A percentile compares a stretch with the other conserved stretches of the same genome.
phyloP scores from a whole-genome alignment of 2,329 filamentous ascomycete genomes.

The Cryphonectria radicalis region DNA sequence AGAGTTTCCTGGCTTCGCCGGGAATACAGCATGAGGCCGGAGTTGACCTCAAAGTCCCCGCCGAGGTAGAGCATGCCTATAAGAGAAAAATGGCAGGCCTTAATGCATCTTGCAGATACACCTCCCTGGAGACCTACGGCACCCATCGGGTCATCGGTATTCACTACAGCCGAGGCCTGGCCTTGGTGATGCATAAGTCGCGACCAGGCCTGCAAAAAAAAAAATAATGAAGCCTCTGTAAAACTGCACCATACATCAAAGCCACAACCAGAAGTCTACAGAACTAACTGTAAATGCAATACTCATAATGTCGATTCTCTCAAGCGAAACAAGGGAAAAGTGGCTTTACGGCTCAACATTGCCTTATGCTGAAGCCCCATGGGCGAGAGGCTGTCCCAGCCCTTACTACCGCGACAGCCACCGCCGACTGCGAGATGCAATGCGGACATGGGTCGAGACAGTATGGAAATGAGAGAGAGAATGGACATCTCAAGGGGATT shows the following conservation, averaged over 20 bases:
- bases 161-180: neutral
- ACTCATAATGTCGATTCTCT: conserved; percentile 24
- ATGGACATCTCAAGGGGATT: neutral
- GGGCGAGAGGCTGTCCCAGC: conserved; percentile 27
- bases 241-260: neutral
- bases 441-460: conserved; percentile 29
- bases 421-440: conserved; percentile 26
- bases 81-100: neutral
- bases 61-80: neutral
- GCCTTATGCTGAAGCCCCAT: conserved; percentile 27
- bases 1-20: neutral
- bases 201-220: neutral
- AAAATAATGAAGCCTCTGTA: neutral
- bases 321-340: conserved; percentile 11
- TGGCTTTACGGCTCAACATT: conserved; percentile 27
- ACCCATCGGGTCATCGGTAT: neutral
- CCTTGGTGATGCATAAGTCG: neutral
- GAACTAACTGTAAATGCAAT: no score
- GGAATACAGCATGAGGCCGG: neutral
- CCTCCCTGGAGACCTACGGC: no score
- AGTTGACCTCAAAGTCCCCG: neutral
- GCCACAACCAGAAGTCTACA: neutral
- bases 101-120: neutral
- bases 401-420: conserved; percentile 29
- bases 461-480: neutral